These are phyloP conservation scores for Leersia perrieri DNA, from an alignment of 176 grass and related monocot species.

Conservation along the genomic window DNA sequence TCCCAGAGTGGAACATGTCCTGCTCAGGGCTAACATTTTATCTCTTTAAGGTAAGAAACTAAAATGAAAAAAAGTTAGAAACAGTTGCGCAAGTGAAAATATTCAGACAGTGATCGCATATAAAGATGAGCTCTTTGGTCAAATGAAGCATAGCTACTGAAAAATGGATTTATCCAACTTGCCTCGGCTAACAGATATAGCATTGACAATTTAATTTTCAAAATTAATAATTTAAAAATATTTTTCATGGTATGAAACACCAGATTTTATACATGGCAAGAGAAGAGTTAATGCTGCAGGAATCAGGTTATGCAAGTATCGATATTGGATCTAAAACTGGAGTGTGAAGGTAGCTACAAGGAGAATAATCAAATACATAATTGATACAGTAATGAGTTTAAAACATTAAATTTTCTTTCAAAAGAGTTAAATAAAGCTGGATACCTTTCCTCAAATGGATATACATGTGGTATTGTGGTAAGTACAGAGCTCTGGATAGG, in stretches of 20 bases:
- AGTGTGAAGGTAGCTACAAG: background rate
- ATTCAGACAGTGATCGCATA: background rate
- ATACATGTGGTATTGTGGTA: conserved; percentile 88
- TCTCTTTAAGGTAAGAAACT: background rate
- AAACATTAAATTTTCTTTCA: background rate
- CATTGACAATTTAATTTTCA: background rate
- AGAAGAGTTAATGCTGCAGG: background rate
- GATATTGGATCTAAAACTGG: background rate
- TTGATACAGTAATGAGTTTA: background rate
- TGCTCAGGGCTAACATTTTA: background rate
- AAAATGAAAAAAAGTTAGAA: background rate
- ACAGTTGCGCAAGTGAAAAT: background rate
- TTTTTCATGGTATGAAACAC: background rate
- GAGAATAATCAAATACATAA: background rate
- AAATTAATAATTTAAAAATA: background rate
- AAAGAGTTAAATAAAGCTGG: conserved; percentile 19
- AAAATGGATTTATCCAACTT: background rate
- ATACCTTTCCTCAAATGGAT: conserved; percentile 98
- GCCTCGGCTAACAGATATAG: background rate
- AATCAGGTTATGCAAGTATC: background rate
- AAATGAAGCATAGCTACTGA: background rate
- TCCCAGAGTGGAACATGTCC: background rate
- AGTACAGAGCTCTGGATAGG: conserved; percentile 53
- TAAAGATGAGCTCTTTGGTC: background rate
- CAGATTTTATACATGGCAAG: background rate